Base-by-base conservation (phyloP, 192 early-diverging fungal genomes). In the Cladochytrium replicatum region DNA sequence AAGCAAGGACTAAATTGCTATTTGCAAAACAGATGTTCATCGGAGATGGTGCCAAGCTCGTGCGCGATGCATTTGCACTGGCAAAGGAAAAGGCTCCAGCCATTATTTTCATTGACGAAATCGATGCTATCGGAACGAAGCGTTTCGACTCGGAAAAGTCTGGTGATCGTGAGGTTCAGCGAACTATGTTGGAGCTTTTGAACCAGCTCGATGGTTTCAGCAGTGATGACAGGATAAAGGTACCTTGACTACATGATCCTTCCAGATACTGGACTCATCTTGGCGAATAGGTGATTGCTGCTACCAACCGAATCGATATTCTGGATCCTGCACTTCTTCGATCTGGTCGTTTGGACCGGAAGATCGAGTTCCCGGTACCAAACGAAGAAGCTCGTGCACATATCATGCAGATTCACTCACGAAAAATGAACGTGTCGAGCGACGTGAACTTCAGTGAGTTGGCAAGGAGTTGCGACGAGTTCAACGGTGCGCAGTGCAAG, bases 401-500 rank as follows among this genome's bases (percentile, higher is more conserved):
- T 39, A 98, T 98, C 60, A 75, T 98, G 58, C 88, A 92, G 65
- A 98, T 98, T 43, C 95, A 98, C 59, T 91, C 90, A 27, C 84
- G 95, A 48, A 96, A 96, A 69, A 99, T 99, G 95, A 93, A 85
- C 37, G 87, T 96, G n/a, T 79, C 78, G 19, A 62, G 75, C 29
- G 85, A 93, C 56, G 89, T 96, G 52, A 95, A 99, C 74, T 96
- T 85, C 78, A 91, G 92, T 19, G 95, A 99, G 68, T 68, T 99
- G 37, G 84, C 92, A 6, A 70, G 95, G 37, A 86, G 80, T 22
- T 95, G 92, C 67, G 91, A 99, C 60, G 95, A 99, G 68, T 99
- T 99, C 58, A 99, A 99, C 55, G 95, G 95, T 26, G 95, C 95
- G 6, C 95, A 99, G 62, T 93, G 88, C 77, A 99, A 99, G 70